Base-by-base conservation (phyloP, 768 basidiomycete species). In the Chalciporus pseudorubinellus region DNA sequence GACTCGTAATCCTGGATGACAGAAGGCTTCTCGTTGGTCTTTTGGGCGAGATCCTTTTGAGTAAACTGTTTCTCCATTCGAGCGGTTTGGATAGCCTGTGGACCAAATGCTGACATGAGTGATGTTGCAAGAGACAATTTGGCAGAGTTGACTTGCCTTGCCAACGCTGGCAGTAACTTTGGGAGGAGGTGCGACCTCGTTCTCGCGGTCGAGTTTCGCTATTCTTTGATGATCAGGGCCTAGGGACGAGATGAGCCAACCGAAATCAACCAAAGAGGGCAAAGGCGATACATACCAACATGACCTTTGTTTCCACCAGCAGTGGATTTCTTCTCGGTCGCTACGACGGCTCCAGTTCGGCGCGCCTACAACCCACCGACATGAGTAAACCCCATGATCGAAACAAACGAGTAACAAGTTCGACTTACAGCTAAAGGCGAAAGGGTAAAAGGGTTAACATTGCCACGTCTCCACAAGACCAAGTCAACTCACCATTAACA, bases 201-300 rank as follows among this genome's bases (percentile, higher is more conserved):
- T 95, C 61, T 97, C 92, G 39, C 91, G 83, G 70, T 95, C 94
- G 39, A 98, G 85, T 65, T 95, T 95, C 21, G 89, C 93, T 66
- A 95, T 94, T 50, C 83, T 83, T 66, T 93, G 91, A 73, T 95
- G 92, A 72, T 98, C 94, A 57, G 91, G 89, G 31, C 89, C 92
- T 94, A 52, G 14, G 12, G 12, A 10, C n/a, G 19, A 16, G 6
- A 31, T 56, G 19, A 56, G 21, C 2, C 34, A 44, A 20, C 13
- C 6, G 1, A 44, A 19, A 16, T 16, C 18, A 5, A 11, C 20
- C 29, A 13, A 31, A 33, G 28, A 36, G 34, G 48, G 26, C 19
- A 34, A 11, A 13, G 28, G 19, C 11, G 41, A 1, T 12, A 68
- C 75, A 39, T 38, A 91, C 91, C 85, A 62, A 74, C 75, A 65